Evolutionary conservation across 2,329 filamentous ascomycete genomes (phyloP), one percentile per base, ranked within the genome.

Genomic region (Penicillium sp.): DNA sequence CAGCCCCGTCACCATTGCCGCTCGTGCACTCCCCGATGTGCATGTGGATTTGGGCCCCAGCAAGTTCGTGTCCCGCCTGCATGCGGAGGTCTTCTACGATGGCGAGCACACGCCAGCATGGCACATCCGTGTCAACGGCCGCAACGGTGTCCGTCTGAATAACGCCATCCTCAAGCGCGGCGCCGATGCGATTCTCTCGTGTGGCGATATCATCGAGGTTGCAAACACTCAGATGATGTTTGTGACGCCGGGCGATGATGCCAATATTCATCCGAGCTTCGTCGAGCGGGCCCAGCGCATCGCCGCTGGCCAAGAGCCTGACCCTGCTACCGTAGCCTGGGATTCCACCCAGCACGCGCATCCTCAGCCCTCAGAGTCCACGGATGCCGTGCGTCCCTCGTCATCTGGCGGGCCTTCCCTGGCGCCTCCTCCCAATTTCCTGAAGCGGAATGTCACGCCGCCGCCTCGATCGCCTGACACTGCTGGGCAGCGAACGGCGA

Each of bases 151-250:
- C 32, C 87, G 87, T 57, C 74, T 97, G 15, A 87, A 98, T 63
- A 87, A 87, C 45, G 69, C 71, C 35, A 72, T 78, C 14, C 70
- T 94, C 40, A 86, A 85, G 57, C 76, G 83, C 36, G 84, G 84
- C 9, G 71, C 77, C 26, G 76, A 80, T 23, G 77, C 80, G 21
- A 71, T 79, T 19, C 76, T 98, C 17, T 80, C 81, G 28, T 95
- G 90, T 56, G 93, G 93, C 42, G 84, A 91, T 62, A 87, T 97
- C 29, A 83, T 98, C 42, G 89, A 95, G 59, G 87, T 97, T 59
- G 86, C 85, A 55, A 87, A 87, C 37, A 86, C 93, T 1, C 91
- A 98, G 71, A 98, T 98, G 93, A 91, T 97, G 75, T 98, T 98
- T 66, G 87, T 96, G 33, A 79, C 94, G n/a, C 91, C 93, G 0